phyloP scores from a whole-genome alignment of 768 basidiomycete genomes.

The Hypsizygus marmoreus region DNA sequence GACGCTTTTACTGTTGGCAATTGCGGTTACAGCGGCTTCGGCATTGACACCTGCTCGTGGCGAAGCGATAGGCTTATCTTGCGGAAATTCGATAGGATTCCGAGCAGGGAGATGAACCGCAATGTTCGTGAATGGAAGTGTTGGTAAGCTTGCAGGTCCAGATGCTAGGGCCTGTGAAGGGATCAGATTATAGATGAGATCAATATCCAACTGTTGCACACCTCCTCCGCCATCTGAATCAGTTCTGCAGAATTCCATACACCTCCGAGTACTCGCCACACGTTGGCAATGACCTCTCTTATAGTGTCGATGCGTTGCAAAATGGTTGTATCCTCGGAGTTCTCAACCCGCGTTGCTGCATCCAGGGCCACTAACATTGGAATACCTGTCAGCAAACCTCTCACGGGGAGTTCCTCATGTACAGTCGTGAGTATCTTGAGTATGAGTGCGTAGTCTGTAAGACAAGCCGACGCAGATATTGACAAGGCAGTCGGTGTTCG shows the following conservation, averaged over 20 bases:
- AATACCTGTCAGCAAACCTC: conserved; percentile 72
- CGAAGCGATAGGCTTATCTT: conserved; percentile 20
- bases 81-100: conserved; percentile 43
- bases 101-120: conserved; percentile 47
- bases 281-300: conserved; percentile 60
- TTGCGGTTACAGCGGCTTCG: conserved; percentile 53
- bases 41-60: conserved; percentile 51
- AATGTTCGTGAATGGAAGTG: conserved; percentile 32
- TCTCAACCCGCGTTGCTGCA: conserved; percentile 45
- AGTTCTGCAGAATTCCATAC: conserved; percentile 70
- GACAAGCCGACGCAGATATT: conserved; percentile 53
- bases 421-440: conserved; percentile 66
- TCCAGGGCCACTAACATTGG: conserved; percentile 88
- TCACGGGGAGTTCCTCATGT: conserved; percentile 72
- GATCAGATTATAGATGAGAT: conserved; percentile 6
- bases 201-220: conserved; percentile 29
- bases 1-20: conserved; percentile 54
- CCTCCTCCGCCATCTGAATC: conserved; percentile 54
- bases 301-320: conserved; percentile 53
- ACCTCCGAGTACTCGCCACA: conserved; percentile 70
- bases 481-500: conserved; percentile 44
- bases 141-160: conserved; percentile 38
- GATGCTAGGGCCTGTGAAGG: conserved; percentile 46
- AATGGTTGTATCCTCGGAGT: conserved; percentile 37
- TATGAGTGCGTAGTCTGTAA: conserved; percentile 76